Conservation (phyloP, 176 grass and related monocot genomes). For the Avena sativa region DNA sequence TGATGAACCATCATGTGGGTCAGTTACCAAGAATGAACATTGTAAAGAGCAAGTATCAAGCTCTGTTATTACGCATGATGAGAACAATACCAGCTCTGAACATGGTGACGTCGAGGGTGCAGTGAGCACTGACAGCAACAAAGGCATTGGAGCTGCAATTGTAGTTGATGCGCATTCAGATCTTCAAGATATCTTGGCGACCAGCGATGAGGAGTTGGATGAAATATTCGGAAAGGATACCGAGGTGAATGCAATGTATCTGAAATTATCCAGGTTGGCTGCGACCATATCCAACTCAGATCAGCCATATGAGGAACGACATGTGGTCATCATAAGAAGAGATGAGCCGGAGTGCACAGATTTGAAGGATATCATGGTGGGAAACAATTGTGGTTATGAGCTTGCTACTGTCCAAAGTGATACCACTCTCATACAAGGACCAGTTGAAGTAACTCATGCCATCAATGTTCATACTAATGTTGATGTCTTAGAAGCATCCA, state of each 20-base stretch:
- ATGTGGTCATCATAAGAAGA: not conserved
- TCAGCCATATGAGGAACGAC: not conserved
- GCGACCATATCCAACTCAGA: not conserved
- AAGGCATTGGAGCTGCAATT: constrained; percentile 9
- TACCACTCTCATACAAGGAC: not conserved
- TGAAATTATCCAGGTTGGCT: constrained; percentile 18
- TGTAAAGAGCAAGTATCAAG: not conserved
- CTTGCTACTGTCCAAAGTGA: constrained; percentile 20
- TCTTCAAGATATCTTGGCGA: constrained; percentile 14
- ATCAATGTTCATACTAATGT: not conserved
- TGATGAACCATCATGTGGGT: constrained; percentile 15
- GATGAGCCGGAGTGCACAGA: constrained; percentile 5
- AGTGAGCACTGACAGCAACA: not conserved
- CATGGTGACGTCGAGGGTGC: constrained; percentile 11
- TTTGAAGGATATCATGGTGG: not conserved
- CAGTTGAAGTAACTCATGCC: not conserved
- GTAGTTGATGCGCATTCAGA: constrained; percentile 18
- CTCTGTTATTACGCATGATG: not conserved
- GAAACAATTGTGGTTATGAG: not conserved
- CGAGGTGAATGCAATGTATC: not conserved
- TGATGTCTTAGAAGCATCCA: not conserved
- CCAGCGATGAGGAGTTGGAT: constrained; percentile 17
- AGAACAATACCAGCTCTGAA: constrained; percentile 25
- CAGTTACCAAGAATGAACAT: not conserved
- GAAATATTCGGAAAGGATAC: constrained; percentile 14